Evolutionary conservation across 169 alveolate genomes (phyloP).

Genomic region (Pseudocohnilembus persalinus): DNA sequence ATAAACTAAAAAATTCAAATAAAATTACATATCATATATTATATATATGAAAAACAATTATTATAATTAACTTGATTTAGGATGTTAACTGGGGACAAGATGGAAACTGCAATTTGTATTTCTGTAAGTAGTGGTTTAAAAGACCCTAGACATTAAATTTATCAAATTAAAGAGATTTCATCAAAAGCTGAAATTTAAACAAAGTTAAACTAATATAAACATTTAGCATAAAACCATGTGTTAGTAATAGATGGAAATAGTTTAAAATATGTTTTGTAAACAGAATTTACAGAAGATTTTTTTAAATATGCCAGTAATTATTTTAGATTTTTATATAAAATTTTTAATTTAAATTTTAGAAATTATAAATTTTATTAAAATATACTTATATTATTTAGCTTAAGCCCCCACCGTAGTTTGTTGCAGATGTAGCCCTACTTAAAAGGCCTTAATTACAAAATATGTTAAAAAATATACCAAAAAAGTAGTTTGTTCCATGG

Average conservation of each 20-base stretch:
- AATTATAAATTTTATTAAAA: slow-evolving; percentile 70
- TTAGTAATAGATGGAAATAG: slow-evolving; percentile 87
- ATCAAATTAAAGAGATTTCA: slow-evolving; percentile 60
- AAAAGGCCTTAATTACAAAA: slow-evolving; percentile 94
- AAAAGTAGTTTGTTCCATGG: slow-evolving; percentile 93
- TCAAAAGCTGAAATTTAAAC: slow-evolving; percentile 37
- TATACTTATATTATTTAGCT: slow-evolving; percentile 50
- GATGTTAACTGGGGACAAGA: slow-evolving; percentile 99
- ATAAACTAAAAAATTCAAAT: too few relatives aligned
- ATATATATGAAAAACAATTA: too few relatives aligned
- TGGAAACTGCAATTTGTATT: slow-evolving; percentile 98
- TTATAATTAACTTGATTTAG: too few relatives aligned
- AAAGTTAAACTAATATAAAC: slow-evolving; percentile 17
- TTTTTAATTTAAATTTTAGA: slow-evolving; percentile 37
- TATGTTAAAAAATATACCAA: slow-evolving; percentile 68
- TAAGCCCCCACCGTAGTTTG: slow-evolving; percentile 91
- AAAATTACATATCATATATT: too few relatives aligned
- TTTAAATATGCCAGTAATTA: not conserved
- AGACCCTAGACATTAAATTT: slow-evolving; percentile 59
- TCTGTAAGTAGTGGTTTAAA: slow-evolving; percentile 96
- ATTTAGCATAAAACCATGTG: slow-evolving; percentile 21
- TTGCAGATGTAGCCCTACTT: slow-evolving; percentile 98
- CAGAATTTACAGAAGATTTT: too few relatives aligned
- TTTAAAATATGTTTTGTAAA: slow-evolving; percentile 62
- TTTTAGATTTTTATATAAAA: too few relatives aligned